Evolutionary conservation across 129 eudicot genomes (phyloP).

Genomic region (sunflower (Helianthus annuus)): DNA sequence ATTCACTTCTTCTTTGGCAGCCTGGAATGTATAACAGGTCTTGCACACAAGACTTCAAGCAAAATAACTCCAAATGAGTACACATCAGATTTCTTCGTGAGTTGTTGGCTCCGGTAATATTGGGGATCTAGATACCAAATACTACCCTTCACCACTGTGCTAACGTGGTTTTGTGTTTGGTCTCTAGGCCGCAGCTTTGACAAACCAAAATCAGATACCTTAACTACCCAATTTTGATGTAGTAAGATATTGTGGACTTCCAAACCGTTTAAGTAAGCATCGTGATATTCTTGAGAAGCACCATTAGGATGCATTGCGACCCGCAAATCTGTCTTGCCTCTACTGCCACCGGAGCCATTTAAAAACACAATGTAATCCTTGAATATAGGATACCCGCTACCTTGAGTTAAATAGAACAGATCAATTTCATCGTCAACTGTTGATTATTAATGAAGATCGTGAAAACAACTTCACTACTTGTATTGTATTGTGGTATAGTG

Average conservation of each 20-base stretch:
- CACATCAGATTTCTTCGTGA: no score
- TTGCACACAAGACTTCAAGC: no score
- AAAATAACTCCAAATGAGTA: no score
- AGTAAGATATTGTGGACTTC: constrained; percentile 24
- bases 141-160: no score
- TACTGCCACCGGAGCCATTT: neutral
- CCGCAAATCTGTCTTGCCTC: constrained; percentile 23
- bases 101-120: no score
- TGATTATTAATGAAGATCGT: constrained; percentile 33
- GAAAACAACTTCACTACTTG: constrained; percentile 10
- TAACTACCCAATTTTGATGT: no score
- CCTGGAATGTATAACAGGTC: no score
- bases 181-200: no score
- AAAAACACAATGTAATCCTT: constrained; percentile 31
- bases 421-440: constrained; percentile 30
- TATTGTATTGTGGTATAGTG: constrained; percentile 8
- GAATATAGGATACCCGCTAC: constrained; percentile 29
- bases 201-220: no score
- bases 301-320: constrained; percentile 21
- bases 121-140: no score
- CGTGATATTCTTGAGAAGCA: neutral
- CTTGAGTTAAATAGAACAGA: constrained; percentile 9
- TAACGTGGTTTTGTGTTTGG: no score
- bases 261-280: constrained; percentile 42
- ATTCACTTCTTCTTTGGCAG: no score